Evolutionary conservation across 2,329 filamentous ascomycete species (phyloP), one percentile per base, ranked within the genome.

Genomic region (Elsinoe arachidis): DNA sequence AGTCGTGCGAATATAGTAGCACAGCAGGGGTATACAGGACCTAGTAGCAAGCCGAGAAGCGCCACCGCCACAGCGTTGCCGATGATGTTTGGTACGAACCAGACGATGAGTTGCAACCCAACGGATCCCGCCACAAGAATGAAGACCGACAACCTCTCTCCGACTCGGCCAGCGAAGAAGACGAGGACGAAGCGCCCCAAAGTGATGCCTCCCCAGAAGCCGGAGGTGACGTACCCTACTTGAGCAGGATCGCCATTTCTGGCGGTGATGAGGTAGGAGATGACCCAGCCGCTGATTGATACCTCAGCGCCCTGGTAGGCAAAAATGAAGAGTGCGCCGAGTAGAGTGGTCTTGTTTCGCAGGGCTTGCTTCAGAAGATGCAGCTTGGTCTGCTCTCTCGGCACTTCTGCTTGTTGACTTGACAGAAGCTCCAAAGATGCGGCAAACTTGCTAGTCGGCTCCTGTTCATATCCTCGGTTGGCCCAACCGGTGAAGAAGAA

Each of bases 291-390:
- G 0, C 86, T 88, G 62, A 92, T 88, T 12, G 84, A 85, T 14
- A 95, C 88, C 71, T 95, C 89, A 35, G 87, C 86, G 34, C 88
- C 89, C 70, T 93, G 88, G 69, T 95, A 95, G 23, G 84, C 82
- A 69, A 95, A 93, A 69, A 93, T 87, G 74, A 93, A 93, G 9
- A 89, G 69, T 0, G 88, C 85, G 2, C 88, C 87, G 0, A 93
- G 77, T 1, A 93, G 71, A 0, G 90, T 88, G 3, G 84, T 78
- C 33, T 71, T 73, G 62, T 77, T 78, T 58, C 73, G 73, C 33
- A 84, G 63, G 1, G 80, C 76, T 54, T 73, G 68, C 57, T 72
- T 80, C 68, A 73, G 76, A 65, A 70, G 74, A 72, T 67, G 80
- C 68, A 60, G 75, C 73, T 65, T 78, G 9, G 70, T 56, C 11